These are phyloP conservation scores for Glomus cerebriforme DNA, from an alignment of 192 early-diverging fungal genomes.

Conservation along the genomic window DNA sequence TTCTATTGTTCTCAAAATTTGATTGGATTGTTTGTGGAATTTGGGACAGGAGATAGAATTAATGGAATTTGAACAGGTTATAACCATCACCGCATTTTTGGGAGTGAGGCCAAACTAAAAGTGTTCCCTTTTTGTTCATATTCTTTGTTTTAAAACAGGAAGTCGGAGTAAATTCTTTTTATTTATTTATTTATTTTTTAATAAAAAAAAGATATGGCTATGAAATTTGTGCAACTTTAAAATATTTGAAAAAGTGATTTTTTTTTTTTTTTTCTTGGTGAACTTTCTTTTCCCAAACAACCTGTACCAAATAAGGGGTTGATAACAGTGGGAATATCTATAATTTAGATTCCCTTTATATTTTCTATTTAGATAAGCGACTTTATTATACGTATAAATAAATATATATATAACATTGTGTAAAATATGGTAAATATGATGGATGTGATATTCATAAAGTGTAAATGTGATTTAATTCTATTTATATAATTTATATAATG, in stretches of 20 bases:
- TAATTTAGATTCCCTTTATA: not conserved
- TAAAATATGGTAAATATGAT: too few relatives aligned
- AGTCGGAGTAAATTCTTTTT: not conserved
- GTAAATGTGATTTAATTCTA: too few relatives aligned
- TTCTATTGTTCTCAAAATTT: too few relatives aligned
- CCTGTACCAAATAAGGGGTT: not conserved
- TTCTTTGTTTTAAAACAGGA: not conserved
- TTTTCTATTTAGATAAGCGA: too few relatives aligned
- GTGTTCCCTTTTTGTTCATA: not conserved
- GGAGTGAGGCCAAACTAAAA: not conserved
- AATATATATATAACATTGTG: too few relatives aligned
- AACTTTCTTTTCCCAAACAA: not conserved
- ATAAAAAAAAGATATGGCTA: not conserved
- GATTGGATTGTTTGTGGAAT: too few relatives aligned
- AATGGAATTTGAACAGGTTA: not conserved
- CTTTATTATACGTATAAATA: too few relatives aligned
- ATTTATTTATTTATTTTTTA: not conserved
- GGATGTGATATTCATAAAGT: too few relatives aligned
- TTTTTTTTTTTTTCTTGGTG: not conserved
- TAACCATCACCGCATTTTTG: constrained; percentile 4
- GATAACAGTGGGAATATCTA: not conserved
- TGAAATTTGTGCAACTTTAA: not conserved
- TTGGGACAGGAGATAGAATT: not conserved
- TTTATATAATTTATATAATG: too few relatives aligned
- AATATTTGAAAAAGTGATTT: not conserved